Base-by-base conservation (phyloP, 1,284 basidiomycete species). In the Apiotrichum akiyoshidainum region DNA sequence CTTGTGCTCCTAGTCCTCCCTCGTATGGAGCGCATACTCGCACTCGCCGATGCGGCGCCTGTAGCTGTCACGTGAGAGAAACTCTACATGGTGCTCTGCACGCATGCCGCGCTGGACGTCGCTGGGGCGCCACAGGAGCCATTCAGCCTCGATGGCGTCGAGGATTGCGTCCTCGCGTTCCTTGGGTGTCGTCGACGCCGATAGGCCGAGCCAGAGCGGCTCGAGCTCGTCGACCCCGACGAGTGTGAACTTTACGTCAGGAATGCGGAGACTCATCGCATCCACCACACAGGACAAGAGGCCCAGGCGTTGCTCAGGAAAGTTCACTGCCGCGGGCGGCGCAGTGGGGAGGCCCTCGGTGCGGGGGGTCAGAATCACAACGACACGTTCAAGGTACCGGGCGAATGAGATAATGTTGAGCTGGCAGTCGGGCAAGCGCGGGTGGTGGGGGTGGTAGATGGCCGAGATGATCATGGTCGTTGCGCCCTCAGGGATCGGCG, bases 191-290 rank as follows among this genome's bases (percentile, higher is more conserved):
- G 33, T 5, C 8, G 39, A 41, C 14, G 50, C 6, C 33, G 42
- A 21, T 10, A 52, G 33, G 26, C 42, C 51, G 41, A 52, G 41
- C 41, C 51, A 52, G n/a, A 13, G 5, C 31, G 41, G 41, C 11
- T 45, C 35, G 16, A 52, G 42, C 44, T 41, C 37, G 49, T 63
- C 47, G 2, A 54, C 57, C 16, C 51, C 51, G 9, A 52, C 51
- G 1, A 52, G 14, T 14, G 51, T 52, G 21, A 45, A 52, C 41
- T 45, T 52, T 7, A 52, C 50, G 9, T 50, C 48, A 39, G 48
- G 48, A 19, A 50, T 50, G 2, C 48, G 34, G 14, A 39, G 40
- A 33, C 26, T 52, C 42, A 34, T 52, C 19, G 51, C 51, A 22
- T 45, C 51, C 11, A 44, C 37, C 31, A 52, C 51, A 10, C 40